phyloP scores from a whole-genome alignment of 208 protist genomes.

The Crithidia bombi region DNA sequence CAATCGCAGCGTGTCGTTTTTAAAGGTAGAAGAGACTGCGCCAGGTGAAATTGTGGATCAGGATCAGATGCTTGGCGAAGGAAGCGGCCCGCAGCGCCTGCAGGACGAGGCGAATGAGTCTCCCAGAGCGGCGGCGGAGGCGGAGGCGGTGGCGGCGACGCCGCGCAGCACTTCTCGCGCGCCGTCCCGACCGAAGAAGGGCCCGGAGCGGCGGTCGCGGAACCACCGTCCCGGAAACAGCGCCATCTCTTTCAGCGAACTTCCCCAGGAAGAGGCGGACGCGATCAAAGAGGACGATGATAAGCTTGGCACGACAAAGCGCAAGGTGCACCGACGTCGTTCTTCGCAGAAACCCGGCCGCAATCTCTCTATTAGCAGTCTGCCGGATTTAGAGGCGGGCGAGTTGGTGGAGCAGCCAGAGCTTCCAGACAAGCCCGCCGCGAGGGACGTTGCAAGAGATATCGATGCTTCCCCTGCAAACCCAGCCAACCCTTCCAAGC shows the following conservation, averaged over 20 bases:
- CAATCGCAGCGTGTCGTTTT: slow-evolving; percentile 41
- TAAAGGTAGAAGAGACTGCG: slow-evolving; percentile 31
- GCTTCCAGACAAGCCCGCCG: slow-evolving; percentile 10
- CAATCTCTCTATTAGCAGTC: slow-evolving; percentile 30
- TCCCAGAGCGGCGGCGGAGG: background rate
- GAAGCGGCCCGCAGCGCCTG: slow-evolving; percentile 6
- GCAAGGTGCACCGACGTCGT: slow-evolving; percentile 20
- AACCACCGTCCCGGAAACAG: slow-evolving; percentile 24
- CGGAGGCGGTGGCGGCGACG: background rate
- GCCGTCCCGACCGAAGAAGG: slow-evolving; percentile 18
- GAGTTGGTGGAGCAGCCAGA: slow-evolving; percentile 29
- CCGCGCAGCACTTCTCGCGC: slow-evolving; percentile 6
- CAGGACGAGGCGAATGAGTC: background rate
- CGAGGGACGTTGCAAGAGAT: background rate
- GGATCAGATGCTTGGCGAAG: slow-evolving; percentile 19
- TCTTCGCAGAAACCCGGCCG: slow-evolving; percentile 15
- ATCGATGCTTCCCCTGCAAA: too few relatives aligned
- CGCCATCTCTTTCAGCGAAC: slow-evolving; percentile 30
- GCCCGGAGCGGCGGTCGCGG: slow-evolving; percentile 19
- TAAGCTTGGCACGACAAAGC: background rate
- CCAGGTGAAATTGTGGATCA: slow-evolving; percentile 39
- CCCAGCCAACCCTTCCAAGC: too few relatives aligned
- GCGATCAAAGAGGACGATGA: slow-evolving; percentile 27
- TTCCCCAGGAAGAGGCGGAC: slow-evolving; percentile 29
- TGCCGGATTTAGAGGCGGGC: slow-evolving; percentile 29